Evolutionary conservation across 352 stramenopile genomes (phyloP), one percentile per base, ranked within the genome.

Genomic region (Pythium diclinum): DNA sequence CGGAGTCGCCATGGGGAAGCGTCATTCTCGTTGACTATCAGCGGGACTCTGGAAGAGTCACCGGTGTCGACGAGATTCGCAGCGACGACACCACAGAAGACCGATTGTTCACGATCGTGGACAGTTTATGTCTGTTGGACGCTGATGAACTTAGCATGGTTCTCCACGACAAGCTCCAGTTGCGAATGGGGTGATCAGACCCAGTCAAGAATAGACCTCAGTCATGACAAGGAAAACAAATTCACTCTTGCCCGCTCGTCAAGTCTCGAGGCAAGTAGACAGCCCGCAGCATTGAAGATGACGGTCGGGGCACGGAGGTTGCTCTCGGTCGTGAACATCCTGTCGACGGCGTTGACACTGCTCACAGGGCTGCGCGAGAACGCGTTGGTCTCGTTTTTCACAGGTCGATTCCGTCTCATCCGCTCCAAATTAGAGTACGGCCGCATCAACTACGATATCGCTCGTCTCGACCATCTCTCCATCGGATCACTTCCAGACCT

Each of bases 371-470:
- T 75, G 2, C 67, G 56, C n/a, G 71, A 78, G 44, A 78, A 75
- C 44, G 61, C 68, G 11, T 6, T 78, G 13, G 6, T 76, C 8
- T 34, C 64, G n/a, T 54, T 63, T 19, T 30, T 69, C n/a, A 72
- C 62, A 1, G 65, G 59, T 2, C 61, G 58, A 16, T 78, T 68
- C 44, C 56, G 64, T 19, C 49, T 61, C 53, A 64, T 76, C 10
- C 68, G 65, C 49, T 65, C 72, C 9, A 68, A 77, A 2, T 59
- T 86, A 21, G 9, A 48, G 8, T 56, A 78, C 0, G 64, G 67
- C 9, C 59, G 56, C 3, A 85, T 87, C 67, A 85, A 85, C 62
- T 85, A 83, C 53, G 53, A 73, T 36, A 68, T 78, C 16, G 63
- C 75, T 1, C 69, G 59, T 28, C 47, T 74, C 23, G 72, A 84